phyloP scores from a whole-genome alignment of 1,284 basidiomycete genomes.

The Ustilago nuda region DNA sequence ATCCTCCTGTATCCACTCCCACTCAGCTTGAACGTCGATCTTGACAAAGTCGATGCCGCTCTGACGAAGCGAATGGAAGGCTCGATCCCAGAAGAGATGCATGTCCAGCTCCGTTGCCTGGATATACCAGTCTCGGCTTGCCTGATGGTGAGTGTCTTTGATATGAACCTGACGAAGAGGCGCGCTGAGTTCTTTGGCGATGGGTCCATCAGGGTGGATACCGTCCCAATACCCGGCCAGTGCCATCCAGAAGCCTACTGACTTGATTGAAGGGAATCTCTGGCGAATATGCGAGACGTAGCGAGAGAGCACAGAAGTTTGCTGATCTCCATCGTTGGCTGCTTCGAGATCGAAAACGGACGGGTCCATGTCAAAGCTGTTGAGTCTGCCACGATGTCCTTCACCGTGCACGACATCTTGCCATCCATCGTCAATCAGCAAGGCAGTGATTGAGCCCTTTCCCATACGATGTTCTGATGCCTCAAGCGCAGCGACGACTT shows the following conservation, averaged over 20 bases:
- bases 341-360: conserved; percentile 25
- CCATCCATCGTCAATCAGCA: conserved; percentile 54
- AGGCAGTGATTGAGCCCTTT: conserved; percentile 24
- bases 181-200: conserved; percentile 32
- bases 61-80: conserved; percentile 54
- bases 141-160: conserved; percentile 68
- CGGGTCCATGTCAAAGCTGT: conserved; percentile 36
- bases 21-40: conserved; percentile 67
- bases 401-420: conserved; percentile 24
- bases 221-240: conserved; percentile 51
- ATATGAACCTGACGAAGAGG: conserved; percentile 18
- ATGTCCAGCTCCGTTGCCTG: conserved; percentile 41
- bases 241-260: conserved; percentile 48
- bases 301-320: conserved; percentile 17
- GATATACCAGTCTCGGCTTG: conserved; percentile 43
- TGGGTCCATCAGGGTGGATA: conserved; percentile 28
- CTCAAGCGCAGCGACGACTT: conserved; percentile 35
- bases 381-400: conserved; percentile 34
- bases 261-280: conserved; percentile 33
- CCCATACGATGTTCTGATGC: conserved; percentile 30
- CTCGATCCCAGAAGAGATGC: conserved; percentile 53
- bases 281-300: conserved; percentile 27
- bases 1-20: conserved; percentile 34
- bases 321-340: no score
- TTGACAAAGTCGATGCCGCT: conserved; percentile 67